phyloP scores from a whole-genome alignment of 139 green algal genomes.

The Tetradesmus lagerheimii region DNA sequence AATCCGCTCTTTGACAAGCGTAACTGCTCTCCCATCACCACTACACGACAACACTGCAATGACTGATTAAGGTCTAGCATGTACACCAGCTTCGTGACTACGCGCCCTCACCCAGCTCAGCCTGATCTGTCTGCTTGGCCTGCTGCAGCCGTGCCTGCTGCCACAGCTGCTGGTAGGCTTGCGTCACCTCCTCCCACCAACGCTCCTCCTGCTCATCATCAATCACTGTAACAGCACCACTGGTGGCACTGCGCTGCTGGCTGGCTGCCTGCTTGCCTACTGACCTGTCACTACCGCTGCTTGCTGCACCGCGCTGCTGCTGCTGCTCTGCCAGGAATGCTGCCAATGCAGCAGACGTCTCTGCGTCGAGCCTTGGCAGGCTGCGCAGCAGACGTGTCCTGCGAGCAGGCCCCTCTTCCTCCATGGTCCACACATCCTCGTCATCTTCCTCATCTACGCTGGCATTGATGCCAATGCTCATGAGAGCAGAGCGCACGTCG shows the following conservation, averaged over 20 bases:
- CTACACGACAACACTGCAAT: too few species aligned
- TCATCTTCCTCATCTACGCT: conserved; percentile 27
- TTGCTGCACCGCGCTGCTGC: conserved; percentile 4
- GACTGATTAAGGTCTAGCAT: too few species aligned
- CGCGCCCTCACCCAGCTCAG: background rate
- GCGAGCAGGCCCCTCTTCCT: conserved; percentile 11
- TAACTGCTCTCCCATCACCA: too few species aligned
- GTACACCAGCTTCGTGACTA: background rate
- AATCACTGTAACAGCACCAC: background rate
- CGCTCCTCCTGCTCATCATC: conserved; percentile 25
- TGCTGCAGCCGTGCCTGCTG: conserved; percentile 36
- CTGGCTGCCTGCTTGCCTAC: background rate
- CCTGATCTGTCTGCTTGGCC: conserved; percentile 6
- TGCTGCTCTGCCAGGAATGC: conserved; percentile 32
- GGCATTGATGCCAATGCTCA: conserved; percentile 42
- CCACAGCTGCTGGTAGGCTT: conserved; percentile 36
- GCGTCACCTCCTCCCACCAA: conserved; percentile 27
- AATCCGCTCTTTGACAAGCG: too few species aligned
- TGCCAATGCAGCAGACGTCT: background rate
- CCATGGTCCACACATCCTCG: conserved; percentile 35
- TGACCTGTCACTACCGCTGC: background rate
- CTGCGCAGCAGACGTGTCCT: conserved; percentile 10
- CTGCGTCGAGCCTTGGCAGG: conserved; percentile 5
- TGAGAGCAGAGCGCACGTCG: conserved; percentile 32
- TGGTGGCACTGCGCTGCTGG: background rate